Percentiles rank a stretch among this genome's conserved stretches.
phyloP scores from a whole-genome alignment of 2,329 filamentous ascomycete genomes.

The Boeremia lycopersici region DNA sequence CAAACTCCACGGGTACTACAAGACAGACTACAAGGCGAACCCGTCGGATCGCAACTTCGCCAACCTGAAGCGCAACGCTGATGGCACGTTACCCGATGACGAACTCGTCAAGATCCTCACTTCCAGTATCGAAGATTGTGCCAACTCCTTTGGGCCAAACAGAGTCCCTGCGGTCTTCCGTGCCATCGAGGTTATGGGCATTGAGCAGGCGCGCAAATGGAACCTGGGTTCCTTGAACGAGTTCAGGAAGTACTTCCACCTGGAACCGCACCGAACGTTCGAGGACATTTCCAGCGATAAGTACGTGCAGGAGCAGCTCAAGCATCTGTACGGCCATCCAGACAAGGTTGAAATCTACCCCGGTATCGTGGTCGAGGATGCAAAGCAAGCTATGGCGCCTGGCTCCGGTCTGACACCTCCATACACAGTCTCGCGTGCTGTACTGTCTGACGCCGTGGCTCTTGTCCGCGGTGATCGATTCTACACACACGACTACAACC shows the following conservation, averaged over 20 bases:
- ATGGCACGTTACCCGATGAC: conserved; percentile 76
- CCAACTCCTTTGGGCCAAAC: conserved; percentile 63
- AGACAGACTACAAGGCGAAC: conserved; percentile 63
- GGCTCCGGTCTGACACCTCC: conserved; percentile 77
- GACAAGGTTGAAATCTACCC: conserved; percentile 83
- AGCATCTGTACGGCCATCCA: conserved; percentile 69
- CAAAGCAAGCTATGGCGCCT: conserved; percentile 69
- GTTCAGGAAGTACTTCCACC: conserved; percentile 80
- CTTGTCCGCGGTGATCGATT: conserved; percentile 78
- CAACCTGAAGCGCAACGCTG: conserved; percentile 65
- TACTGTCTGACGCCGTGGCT: conserved; percentile 79
- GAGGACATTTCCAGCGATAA: conserved; percentile 84
- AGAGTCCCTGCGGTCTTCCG: conserved; percentile 77
- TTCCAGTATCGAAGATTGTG: conserved; percentile 76
- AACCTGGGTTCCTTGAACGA: conserved; percentile 80
- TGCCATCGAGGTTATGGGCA: conserved; percentile 79
- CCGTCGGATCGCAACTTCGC: conserved; percentile 73
- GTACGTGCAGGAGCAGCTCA: conserved; percentile 68
- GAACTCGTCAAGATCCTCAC: conserved; percentile 74
- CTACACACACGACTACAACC: conserved; percentile 75
- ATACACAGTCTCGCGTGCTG: conserved; percentile 77
- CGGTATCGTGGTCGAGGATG: conserved; percentile 76
- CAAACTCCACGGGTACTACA: conserved; percentile 68
- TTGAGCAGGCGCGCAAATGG: conserved; percentile 78
- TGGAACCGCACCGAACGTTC: conserved; percentile 77